A percentile compares a stretch with the other conserved stretches of the same genome.
phyloP scores from a whole-genome alignment of 1,284 basidiomycete genomes.

The Taiwanofungus camphoratus region DNA sequence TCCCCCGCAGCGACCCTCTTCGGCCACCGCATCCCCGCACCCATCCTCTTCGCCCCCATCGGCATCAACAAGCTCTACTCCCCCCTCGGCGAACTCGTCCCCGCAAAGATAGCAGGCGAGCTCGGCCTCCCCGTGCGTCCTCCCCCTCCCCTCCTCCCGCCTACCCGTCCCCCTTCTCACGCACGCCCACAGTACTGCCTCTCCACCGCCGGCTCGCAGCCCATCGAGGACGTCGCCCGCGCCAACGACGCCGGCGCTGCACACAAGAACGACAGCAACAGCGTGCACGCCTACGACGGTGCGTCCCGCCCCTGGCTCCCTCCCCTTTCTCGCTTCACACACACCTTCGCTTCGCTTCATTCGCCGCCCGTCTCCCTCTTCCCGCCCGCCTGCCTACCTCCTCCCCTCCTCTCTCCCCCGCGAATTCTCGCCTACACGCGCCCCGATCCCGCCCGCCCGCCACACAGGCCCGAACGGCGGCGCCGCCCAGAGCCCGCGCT shows the following conservation, averaged over 20 bases:
- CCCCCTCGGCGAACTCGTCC: constrained; percentile 45
- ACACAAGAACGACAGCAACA: constrained; percentile 34
- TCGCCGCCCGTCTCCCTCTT: too few species aligned
- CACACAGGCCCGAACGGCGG: constrained; percentile 30
- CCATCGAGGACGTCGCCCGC: constrained; percentile 49
- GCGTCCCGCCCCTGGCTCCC: constrained; percentile 1
- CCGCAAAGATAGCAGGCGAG: constrained; percentile 50
- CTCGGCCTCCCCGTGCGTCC: constrained; percentile 42
- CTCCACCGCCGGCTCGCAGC: constrained; percentile 48
- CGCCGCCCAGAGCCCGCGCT: constrained; percentile 38
- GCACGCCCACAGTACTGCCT: constrained; percentile 47
- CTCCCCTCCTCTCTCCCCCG: too few species aligned
- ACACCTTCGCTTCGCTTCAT: neutral
- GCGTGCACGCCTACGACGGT: constrained; percentile 29
- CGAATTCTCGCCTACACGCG: too few species aligned
- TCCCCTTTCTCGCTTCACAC: neutral
- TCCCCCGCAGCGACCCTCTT: constrained; percentile 40
- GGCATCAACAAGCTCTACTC: constrained; percentile 56
- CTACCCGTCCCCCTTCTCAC: neutral
- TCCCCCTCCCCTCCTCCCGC: neutral
- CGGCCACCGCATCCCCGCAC: constrained; percentile 47
- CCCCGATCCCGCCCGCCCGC: neutral
- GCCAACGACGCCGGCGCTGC: constrained; percentile 40
- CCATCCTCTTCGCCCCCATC: constrained; percentile 52
- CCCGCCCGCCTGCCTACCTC: too few species aligned